phyloP scores from a whole-genome alignment of 805 yeast species.

The Tetrapisispora iriomotensis region DNA sequence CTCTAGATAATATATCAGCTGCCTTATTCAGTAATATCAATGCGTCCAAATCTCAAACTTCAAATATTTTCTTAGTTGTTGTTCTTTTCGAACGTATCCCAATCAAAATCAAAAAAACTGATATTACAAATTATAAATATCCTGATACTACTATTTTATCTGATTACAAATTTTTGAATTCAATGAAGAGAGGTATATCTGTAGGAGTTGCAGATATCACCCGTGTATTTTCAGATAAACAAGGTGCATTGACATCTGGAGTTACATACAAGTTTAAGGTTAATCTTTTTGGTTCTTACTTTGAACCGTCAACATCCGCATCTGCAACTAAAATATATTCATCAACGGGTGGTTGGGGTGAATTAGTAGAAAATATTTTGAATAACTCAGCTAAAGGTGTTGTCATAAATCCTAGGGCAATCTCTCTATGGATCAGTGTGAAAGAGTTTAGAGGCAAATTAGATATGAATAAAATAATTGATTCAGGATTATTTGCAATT shows the following conservation, averaged over 20 bases:
- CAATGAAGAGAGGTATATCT: conserved; percentile 67
- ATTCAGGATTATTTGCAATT: conserved; percentile 53
- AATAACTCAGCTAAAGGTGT: conserved; percentile 66
- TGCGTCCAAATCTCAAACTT: conserved; percentile 45
- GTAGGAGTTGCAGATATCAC: conserved; percentile 84
- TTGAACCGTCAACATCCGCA: conserved; percentile 16
- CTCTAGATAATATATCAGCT: conserved; percentile 62
- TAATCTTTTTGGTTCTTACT: conserved; percentile 48
- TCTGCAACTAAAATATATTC: not conserved
- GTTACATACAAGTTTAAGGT: conserved; percentile 62
- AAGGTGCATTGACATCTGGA: conserved; percentile 50
- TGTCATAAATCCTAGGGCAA: conserved; percentile 75
- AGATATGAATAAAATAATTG: conserved; percentile 30
- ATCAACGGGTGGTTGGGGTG: conserved; percentile 68
- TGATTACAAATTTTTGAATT: not conserved
- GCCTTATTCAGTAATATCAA: conserved; percentile 75
- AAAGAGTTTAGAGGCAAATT: conserved; percentile 57
- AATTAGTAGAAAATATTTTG: conserved; percentile 65
- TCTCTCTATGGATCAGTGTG: conserved; percentile 54
- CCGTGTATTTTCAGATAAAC: conserved; percentile 58
- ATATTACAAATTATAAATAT: too few species aligned
- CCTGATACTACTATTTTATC: not conserved
- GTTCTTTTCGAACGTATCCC: conserved; percentile 52
- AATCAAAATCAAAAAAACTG: conserved; percentile 29
- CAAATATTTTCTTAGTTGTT: conserved; percentile 67